Evolutionary conservation across 345 rosid genomes (phyloP).

Genomic region (Eucalyptus erythrocorys): DNA sequence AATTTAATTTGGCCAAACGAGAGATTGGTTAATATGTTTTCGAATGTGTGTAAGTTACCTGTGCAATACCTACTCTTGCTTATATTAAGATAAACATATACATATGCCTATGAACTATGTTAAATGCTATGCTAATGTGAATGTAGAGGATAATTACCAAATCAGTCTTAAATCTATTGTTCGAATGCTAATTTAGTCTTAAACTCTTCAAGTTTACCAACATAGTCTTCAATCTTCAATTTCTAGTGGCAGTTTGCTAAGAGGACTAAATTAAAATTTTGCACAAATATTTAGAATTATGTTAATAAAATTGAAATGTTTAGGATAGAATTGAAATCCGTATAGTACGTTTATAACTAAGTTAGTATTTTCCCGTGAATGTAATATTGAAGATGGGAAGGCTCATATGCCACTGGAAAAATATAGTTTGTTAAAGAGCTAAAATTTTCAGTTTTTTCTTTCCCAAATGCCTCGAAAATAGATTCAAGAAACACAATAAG

Average conservation of each 20-base stretch:
- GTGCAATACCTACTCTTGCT: not conserved
- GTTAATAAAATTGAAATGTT: not conserved
- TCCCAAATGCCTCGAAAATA: not conserved
- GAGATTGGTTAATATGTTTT: not conserved
- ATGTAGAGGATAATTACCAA: not conserved
- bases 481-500: not conserved
- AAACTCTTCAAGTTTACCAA: not conserved
- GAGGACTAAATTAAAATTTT: not conserved
- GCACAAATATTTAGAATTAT: not conserved
- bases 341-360: not conserved
- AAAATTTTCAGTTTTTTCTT: too few relatives aligned
- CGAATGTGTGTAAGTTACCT: not conserved
- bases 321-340: not conserved
- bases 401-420: not conserved
- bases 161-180: too few relatives aligned
- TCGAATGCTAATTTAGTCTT: not conserved
- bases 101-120: not conserved
- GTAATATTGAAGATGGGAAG: not conserved
- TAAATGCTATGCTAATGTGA: not conserved
- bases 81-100: not conserved
- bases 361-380: not conserved
- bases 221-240: not conserved
- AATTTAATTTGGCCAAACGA: not conserved
- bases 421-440: too few relatives aligned
- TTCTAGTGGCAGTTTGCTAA: not conserved